These are phyloP conservation scores for Candida tibetensis DNA, from an alignment of 805 yeast species.

Conservation along the genomic window DNA sequence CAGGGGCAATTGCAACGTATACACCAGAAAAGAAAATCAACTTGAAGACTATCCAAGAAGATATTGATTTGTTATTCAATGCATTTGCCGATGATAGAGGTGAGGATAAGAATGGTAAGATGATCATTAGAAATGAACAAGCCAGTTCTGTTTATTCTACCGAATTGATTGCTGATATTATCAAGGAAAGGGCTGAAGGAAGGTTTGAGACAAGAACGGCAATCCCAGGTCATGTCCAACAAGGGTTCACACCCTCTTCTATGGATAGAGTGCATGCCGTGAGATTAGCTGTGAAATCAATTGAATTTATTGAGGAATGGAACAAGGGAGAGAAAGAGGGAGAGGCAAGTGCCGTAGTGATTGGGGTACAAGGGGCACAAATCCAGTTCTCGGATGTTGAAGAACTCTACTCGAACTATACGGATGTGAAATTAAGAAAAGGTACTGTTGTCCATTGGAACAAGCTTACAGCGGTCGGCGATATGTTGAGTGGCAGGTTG, in stretches of 20 bases:
- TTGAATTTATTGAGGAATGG: slow-evolving; percentile 60
- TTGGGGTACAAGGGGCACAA: slow-evolving; percentile 68
- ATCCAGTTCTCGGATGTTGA: slow-evolving; percentile 57
- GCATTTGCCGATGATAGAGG: slow-evolving; percentile 63
- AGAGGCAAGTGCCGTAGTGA: slow-evolving; percentile 47
- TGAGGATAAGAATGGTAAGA: slow-evolving; percentile 63
- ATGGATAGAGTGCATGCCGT: slow-evolving; percentile 76
- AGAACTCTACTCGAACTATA: slow-evolving; percentile 56
- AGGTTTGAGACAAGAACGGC: slow-evolving; percentile 77
- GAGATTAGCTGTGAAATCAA: slow-evolving; percentile 66
- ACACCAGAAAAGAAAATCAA: slow-evolving; percentile 72
- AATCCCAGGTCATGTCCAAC: slow-evolving; percentile 84
- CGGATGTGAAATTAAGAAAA: slow-evolving; percentile 61
- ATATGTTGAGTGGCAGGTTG: slow-evolving; percentile 70
- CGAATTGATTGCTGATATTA: slow-evolving; percentile 66
- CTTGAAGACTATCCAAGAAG: slow-evolving; percentile 60
- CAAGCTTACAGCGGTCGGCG: slow-evolving; percentile 54
- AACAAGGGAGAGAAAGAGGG: slow-evolving; percentile 3
- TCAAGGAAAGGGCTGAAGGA: slow-evolving; percentile 59
- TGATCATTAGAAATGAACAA: slow-evolving; percentile 63
- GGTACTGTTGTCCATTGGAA: slow-evolving; percentile 71
- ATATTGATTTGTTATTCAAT: slow-evolving; percentile 57
- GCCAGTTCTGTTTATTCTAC: slow-evolving; percentile 69
- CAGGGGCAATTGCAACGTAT: slow-evolving; percentile 73
- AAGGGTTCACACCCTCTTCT: slow-evolving; percentile 75